Base-by-base conservation (phyloP, 2,329 filamentous ascomycete species). In the Aspergillus sp. region DNA sequence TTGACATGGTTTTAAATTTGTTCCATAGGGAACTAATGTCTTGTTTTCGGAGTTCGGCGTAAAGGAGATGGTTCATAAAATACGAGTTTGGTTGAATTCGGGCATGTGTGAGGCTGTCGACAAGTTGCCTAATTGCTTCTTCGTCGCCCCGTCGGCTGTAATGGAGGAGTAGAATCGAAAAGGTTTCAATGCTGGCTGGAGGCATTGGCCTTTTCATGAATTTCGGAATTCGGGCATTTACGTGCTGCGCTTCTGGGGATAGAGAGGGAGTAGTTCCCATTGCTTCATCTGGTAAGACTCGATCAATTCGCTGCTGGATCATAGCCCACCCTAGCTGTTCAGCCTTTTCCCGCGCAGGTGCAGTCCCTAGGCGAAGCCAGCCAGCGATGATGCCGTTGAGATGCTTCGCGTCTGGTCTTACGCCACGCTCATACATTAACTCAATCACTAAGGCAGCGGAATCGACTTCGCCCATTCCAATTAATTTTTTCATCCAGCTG, bases 401-500 rank as follows among this genome's bases (percentile, higher is more conserved):
- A 63, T 96, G 90, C 51, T 89, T 87, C 2, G 89, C 79, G 41
- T 89, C 85, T 2, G 90, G 86, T 56, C 80, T 79, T 34, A 92
- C 83, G 1, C 86, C 85, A 65, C 83, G 85, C 52, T 83, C 79
- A 64, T 87, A 85, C 89, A 96, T 93, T 61, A 92, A 81, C 13
- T 89, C 83, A 26, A 95, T 78, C 8, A 96, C 90, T 58, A 85
- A 84, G 52, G 84, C 81, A 3, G 91, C 90, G 2, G 88, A 89
- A 56, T 89, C 83, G 13, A 90, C 75, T 62, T 91, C 84, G 2
- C 86, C 86, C 57, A 87, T 84, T 15, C 87, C 88, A 55, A 96
- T 89, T 8, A 96, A 83, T 49, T 89, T 86, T 73, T 93, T 93
- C 68, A 96, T 82, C 93, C 92, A 96, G 66, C 91, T 93, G 34